These are phyloP conservation scores for Colletotrichum simmondsii DNA, from an alignment of 2,329 filamentous ascomycete genomes.

Conservation along the genomic window DNA sequence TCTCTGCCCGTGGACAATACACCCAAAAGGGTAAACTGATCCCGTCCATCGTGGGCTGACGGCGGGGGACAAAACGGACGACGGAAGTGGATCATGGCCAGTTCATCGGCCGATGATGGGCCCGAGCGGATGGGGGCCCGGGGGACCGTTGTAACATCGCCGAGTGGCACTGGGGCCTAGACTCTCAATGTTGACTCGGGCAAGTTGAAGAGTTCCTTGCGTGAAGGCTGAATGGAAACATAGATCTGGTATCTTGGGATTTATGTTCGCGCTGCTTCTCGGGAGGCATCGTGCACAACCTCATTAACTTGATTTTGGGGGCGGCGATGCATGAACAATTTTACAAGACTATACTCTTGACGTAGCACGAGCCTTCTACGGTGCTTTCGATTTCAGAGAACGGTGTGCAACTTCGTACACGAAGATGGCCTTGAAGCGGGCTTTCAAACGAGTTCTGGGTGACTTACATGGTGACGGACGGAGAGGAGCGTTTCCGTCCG, in stretches of 20 bases:
- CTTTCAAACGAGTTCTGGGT: too few species aligned
- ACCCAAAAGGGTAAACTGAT: background rate
- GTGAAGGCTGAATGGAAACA: background rate
- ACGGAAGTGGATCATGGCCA: conserved; percentile 2
- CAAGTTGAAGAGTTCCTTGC: background rate
- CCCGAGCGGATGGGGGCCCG: background rate
- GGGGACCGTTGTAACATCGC: background rate
- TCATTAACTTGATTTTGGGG: too few species aligned
- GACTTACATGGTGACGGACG: too few species aligned
- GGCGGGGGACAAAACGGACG: background rate
- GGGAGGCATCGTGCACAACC: background rate
- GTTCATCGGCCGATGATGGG: conserved; percentile 12
- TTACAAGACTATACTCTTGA: too few species aligned
- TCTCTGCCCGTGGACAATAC: background rate
- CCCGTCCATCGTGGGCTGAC: background rate
- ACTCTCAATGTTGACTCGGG: background rate
- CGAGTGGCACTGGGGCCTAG: background rate
- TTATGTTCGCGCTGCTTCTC: background rate
- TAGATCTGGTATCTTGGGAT: background rate
- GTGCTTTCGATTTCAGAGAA: too few species aligned
- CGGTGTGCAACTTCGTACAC: too few species aligned
- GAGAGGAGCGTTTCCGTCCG: background rate
- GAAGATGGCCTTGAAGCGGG: too few species aligned
- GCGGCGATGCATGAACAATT: too few species aligned
- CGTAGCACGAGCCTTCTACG: too few species aligned